Base-by-base conservation (phyloP, 1,139 yeast species). In the Zhuliangozyma blackwelliae region DNA sequence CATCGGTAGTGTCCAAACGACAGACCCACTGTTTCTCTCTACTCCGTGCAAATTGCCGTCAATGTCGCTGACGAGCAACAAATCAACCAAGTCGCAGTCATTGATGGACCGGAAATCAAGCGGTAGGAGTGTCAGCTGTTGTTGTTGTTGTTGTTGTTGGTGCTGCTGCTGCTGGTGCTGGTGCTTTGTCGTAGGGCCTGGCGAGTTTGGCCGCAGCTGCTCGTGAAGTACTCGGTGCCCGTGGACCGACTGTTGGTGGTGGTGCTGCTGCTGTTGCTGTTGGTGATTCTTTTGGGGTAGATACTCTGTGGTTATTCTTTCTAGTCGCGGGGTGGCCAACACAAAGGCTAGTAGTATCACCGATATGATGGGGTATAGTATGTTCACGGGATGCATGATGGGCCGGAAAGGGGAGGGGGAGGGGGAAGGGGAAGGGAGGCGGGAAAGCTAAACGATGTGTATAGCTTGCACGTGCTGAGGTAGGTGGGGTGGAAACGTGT, bases 21-120 rank as follows among this genome's bases (percentile, higher is more conserved):
- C 61, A 29, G 78, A 75, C 1, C 98, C 98, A 0, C 85, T 78
- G 40, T 76, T 69, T 43, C 98, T 68, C 47, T 83, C 82, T 10
- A 92, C 60, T 0, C 94, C 96, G 55, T 88, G 94, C 13, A 92
- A 58, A 23, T 85, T 81, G 1, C 98, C 98, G 51, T 92, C 97
- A 2, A 90, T 75, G 49, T 92, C 95, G 22, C 95, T 80, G 1
- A 87, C 78, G 12, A 90, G 59, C 2, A 89, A 58, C 21, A 83
- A 54, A 47, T 82, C 79, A 1, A 84, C 70, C 21, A 88, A 64
- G 27, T 64, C 59, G 69, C 82, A 82, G 43, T 80, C 82, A 13
- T 60, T 60, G 16, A 80, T 61, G 7, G 70, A 60, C 38, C 76
- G 48, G 10, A 58, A 45, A 36, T 66, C 67, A n/a, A 67, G 42